Conservation (phyloP, 139 green algal genomes). For the Ettlia oleoabundans region DNA sequence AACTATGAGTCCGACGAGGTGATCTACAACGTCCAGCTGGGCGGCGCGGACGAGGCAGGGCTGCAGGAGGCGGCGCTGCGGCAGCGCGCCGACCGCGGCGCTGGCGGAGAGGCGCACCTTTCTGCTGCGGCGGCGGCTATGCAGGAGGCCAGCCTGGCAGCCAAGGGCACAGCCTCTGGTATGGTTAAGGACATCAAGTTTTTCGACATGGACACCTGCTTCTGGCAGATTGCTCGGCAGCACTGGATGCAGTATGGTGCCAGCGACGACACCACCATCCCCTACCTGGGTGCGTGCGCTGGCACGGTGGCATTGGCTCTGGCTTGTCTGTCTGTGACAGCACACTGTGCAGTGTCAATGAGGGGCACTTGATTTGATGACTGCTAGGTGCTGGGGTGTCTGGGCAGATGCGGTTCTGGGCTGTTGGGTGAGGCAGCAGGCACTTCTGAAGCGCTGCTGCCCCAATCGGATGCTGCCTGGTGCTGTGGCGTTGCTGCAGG, state of each 20-base stretch:
- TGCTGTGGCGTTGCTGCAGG: no score
- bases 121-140: conserved; percentile 8
- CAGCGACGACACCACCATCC: conserved; percentile 36
- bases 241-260: conserved; percentile 48
- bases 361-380: neutral
- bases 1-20: conserved; percentile 66
- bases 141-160: conserved; percentile 29
- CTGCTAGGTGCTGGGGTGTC: neutral
- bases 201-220: conserved; percentile 57
- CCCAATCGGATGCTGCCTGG: no score
- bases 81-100: conserved; percentile 48
- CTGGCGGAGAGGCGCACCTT: neutral
- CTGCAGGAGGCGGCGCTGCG: conserved; percentile 65
- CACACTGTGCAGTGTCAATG: neutral
- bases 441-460: neutral
- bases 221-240: conserved; percentile 63
- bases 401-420: neutral
- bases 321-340: neutral
- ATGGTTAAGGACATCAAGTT: conserved; percentile 60
- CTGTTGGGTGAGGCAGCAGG: neutral
- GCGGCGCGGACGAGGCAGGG: conserved; percentile 49
- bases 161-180: conserved; percentile 55
- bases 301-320: neutral
- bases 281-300: conserved; percentile 42
- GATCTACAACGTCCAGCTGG: conserved; percentile 55